These are phyloP conservation scores for Volutella citrinella DNA, from an alignment of 2,329 filamentous ascomycete species.

Conservation along the genomic window DNA sequence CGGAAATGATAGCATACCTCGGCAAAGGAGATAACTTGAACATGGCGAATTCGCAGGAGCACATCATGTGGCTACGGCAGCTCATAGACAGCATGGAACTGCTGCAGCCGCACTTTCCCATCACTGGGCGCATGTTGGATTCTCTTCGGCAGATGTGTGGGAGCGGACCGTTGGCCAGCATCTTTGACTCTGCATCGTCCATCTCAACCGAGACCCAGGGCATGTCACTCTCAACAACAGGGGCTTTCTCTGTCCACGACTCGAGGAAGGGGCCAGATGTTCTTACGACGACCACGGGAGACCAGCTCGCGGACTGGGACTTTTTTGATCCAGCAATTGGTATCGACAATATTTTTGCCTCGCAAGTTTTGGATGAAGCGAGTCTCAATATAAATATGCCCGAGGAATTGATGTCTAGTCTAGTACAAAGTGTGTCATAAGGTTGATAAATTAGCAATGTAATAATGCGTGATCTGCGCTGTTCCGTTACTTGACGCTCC, in stretches of 20 bases:
- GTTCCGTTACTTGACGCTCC: too few species aligned
- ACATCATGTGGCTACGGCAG: slow-evolving; percentile 9
- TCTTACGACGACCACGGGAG: too few species aligned
- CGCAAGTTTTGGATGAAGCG: slow-evolving; percentile 1
- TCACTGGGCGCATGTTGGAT: slow-evolving; percentile 10
- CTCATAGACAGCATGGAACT: slow-evolving; percentile 8
- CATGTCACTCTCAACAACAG: too few species aligned
- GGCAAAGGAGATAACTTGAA: background rate
- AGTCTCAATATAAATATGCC: slow-evolving; percentile 1
- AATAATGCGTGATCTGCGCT: too few species aligned
- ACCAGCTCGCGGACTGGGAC: too few species aligned
- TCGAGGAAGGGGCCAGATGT: background rate
- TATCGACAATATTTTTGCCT: background rate
- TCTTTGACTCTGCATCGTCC: background rate
- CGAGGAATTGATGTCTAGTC: background rate
- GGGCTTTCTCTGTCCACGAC: too few species aligned
- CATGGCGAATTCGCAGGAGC: background rate
- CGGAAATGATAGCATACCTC: slow-evolving; percentile 6
- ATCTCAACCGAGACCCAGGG: background rate
- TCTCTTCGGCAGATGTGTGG: slow-evolving; percentile 5
- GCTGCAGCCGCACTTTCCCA: slow-evolving; percentile 10
- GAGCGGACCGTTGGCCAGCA: background rate
- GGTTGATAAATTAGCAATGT: too few species aligned
- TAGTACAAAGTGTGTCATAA: slow-evolving; percentile 1
- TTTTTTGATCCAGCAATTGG: background rate